Evolutionary conservation across 331 rosid genomes (phyloP).

Genomic region (Malus hybrid): DNA sequence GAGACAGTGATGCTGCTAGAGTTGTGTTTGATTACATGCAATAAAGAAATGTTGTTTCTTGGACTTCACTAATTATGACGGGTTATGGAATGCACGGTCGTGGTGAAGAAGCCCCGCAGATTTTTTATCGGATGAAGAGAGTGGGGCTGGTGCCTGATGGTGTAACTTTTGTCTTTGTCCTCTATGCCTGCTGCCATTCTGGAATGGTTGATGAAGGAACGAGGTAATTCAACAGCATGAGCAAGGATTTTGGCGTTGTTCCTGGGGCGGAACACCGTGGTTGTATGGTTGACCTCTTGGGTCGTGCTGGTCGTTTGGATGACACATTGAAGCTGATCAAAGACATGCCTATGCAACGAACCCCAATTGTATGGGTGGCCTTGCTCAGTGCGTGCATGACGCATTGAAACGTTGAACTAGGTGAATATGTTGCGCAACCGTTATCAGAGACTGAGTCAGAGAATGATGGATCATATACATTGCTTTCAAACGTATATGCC

Average conservation of each 20-base stretch:
- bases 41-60: constrained; percentile 59
- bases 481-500: constrained; percentile 83
- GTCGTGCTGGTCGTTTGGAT: constrained; percentile 64
- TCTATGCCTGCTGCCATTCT: constrained; percentile 85
- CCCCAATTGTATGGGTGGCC: constrained; percentile 74
- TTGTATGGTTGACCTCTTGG: constrained; percentile 86
- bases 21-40: constrained; percentile 53
- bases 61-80: constrained; percentile 64
- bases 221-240: constrained; percentile 53
- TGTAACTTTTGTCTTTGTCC: constrained; percentile 65
- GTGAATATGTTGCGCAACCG: constrained; percentile 60
- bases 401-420: constrained; percentile 68
- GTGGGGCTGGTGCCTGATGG: constrained; percentile 51
- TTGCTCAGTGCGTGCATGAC: constrained; percentile 66
- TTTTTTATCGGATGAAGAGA: constrained; percentile 56
- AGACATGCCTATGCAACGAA: constrained; percentile 67
- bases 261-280: constrained; percentile 82
- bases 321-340: constrained; percentile 58
- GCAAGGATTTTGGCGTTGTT: constrained; percentile 44
- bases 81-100: constrained; percentile 88
- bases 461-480: constrained; percentile 76
- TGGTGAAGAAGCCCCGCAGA: constrained; percentile 66
- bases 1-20: constrained; percentile 66
- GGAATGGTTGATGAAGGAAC: constrained; percentile 72
- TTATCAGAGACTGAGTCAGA: constrained; percentile 44